phyloP scores from a whole-genome alignment of 2,329 filamentous ascomycete genomes.

The Neofusicoccum parvum region DNA sequence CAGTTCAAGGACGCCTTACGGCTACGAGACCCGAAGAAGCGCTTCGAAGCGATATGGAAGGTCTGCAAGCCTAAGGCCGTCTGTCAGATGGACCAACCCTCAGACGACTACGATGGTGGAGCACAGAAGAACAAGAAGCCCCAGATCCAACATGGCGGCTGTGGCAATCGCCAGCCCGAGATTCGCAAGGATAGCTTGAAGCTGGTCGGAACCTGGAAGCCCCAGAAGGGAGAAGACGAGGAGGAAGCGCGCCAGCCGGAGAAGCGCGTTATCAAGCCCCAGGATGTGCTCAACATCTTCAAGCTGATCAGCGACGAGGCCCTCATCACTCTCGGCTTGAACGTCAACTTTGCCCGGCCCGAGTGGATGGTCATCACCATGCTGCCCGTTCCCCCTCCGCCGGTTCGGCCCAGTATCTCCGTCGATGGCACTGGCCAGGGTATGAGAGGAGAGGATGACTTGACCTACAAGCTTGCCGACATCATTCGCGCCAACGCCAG shows the following conservation, averaged over 20 bases:
- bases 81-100: conserved; percentile 53
- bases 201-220: conserved; percentile 75
- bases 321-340: conserved; percentile 84
- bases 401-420: conserved; percentile 94
- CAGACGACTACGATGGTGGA: conserved; percentile 58
- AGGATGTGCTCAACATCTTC: conserved; percentile 84
- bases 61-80: conserved; percentile 84
- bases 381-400: conserved; percentile 90
- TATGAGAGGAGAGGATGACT: conserved; percentile 93
- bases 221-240: conserved; percentile 69
- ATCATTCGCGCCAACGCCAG: conserved; percentile 98
- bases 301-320: conserved; percentile 81
- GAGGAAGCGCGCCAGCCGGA: conserved; percentile 67
- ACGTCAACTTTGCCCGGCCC: conserved; percentile 89
- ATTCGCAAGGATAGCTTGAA: conserved; percentile 86
- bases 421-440: conserved; percentile 93
- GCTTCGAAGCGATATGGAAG: conserved; percentile 90
- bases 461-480: conserved; percentile 98
- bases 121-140: conserved; percentile 49
- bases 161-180: conserved; percentile 85
- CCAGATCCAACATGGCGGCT: conserved; percentile 73
- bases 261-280: conserved; percentile 79
- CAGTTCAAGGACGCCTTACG: conserved; percentile 73
- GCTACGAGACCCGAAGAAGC: conserved; percentile 87
- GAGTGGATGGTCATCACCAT: conserved; percentile 99